phyloP scores from a whole-genome alignment of 2,329 filamentous ascomycete species.

The Madurella fahalii region DNA sequence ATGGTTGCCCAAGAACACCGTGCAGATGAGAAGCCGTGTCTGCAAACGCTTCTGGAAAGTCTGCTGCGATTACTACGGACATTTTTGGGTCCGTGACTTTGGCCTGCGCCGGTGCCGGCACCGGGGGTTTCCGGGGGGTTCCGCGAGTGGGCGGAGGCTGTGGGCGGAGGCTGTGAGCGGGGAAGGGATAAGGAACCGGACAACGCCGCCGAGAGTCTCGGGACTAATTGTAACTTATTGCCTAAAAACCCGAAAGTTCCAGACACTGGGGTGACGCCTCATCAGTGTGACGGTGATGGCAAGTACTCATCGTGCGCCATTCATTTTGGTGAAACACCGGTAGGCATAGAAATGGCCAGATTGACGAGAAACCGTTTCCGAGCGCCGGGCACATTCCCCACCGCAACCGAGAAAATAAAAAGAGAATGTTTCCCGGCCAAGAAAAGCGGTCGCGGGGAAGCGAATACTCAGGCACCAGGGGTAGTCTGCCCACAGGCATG shows the following conservation, averaged over 20 bases:
- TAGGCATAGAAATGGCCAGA: constrained; percentile 10
- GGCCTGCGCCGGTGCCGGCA: not conserved
- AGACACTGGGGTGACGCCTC: no score
- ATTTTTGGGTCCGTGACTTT: not conserved
- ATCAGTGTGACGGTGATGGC: constrained; percentile 6
- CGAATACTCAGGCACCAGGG: not conserved
- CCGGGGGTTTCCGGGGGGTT: not conserved
- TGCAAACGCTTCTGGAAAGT: no score
- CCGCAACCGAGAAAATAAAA: constrained; percentile 5
- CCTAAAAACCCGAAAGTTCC: not conserved
- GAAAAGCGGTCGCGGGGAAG: constrained; percentile 8
- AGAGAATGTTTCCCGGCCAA: constrained; percentile 11
- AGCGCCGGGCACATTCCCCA: constrained; percentile 11
- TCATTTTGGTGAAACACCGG: constrained; percentile 21
- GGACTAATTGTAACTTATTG: not conserved
- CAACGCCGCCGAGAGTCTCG: not conserved
- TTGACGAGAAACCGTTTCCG: constrained; percentile 4
- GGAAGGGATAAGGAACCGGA: not conserved
- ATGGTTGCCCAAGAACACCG: not conserved
- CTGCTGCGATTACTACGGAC: not conserved
- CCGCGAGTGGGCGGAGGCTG: no score
- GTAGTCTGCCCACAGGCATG: constrained; percentile 5
- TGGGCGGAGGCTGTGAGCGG: not conserved
- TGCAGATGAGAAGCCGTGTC: no score
- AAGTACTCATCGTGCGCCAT: not conserved